Conservation (phyloP, 1,284 basidiomycete genomes). For the Hypsizygus ulmarius region DNA sequence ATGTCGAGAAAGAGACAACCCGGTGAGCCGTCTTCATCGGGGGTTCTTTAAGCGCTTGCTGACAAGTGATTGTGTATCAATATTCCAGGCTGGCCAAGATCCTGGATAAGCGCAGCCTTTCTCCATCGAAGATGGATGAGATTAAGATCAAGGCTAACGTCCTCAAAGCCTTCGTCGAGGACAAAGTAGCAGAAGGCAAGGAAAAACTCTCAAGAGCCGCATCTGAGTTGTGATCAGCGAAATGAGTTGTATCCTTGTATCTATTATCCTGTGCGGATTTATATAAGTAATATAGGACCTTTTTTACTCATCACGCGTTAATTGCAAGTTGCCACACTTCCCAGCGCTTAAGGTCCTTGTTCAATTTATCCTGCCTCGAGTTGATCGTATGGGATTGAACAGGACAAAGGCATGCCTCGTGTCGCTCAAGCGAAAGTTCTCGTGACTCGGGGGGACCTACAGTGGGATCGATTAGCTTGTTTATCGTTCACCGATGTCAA, state of each 20-base stretch:
- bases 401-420: constrained; percentile 22
- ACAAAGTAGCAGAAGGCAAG: constrained; percentile 45
- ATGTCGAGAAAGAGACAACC: constrained; percentile 84
- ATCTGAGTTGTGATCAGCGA: constrained; percentile 39
- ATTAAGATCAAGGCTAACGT: constrained; percentile 92
- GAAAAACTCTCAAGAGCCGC: constrained; percentile 42
- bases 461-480: constrained; percentile 14
- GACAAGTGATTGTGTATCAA: constrained; percentile 11
- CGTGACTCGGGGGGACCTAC: constrained; percentile 19
- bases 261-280: too few relatives aligned
- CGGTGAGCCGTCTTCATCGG: constrained; percentile 51
- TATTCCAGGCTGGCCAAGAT: constrained; percentile 70
- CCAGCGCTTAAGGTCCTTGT: too few relatives aligned
- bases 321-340: not conserved
- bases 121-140: constrained; percentile 85
- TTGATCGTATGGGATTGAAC: constrained; percentile 12
- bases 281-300: not conserved
- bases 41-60: constrained; percentile 13
- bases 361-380: constrained; percentile 10
- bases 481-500: constrained; percentile 12
- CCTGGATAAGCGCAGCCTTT: constrained; percentile 71
- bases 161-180: constrained; percentile 67
- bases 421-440: constrained; percentile 21
- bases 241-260: constrained; percentile 8
- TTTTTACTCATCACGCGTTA: not conserved